Evolutionary conservation across 73 alveolate genomes (phyloP), one percentile per base, ranked within the genome.

Genomic region (Paraurostyla sp.): DNA sequence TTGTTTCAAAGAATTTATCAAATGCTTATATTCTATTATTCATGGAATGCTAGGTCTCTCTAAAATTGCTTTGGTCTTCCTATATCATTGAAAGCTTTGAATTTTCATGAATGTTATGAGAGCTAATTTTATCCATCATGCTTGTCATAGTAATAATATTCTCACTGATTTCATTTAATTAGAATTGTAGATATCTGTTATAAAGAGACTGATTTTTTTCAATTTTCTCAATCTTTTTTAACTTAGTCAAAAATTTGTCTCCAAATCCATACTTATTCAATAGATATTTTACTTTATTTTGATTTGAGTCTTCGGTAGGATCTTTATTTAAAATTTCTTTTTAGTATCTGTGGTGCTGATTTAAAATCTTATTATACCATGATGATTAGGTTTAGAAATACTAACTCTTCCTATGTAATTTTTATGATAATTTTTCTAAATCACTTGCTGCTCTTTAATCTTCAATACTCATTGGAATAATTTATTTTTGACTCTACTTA

Each of bases 201-300:
- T 36, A 65, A 38, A 65, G 4, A 18, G 35, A 38, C 42, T 65
- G 25, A 15, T 38, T 7, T 30, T 65, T 65, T 6, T 33, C 60
- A 0, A 65, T 0, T 7, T 65, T 16, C 41, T 65, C 82, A 1
- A 65, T 3, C 25, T 65, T 65, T 22, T 38, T 65, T 38, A 65
- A 33, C 13, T 33, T 65, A 23, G 54, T 16, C 33, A 65, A 40
- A 30, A 22, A 65, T 65, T 65, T 65, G 41, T 65, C 82, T 40
- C 82, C 82, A 40, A 65, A 65, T 3, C 82, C 82, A 35, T 38
- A 40, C 36, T 65, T 65, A 40, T 65, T 65, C 33, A 65, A 22
- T 6, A 65, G 58, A 6, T 36, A 13, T 40, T 65, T 65, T 6
- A 65, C 58, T 18, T 65, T 65, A 40, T 30, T 65, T 18, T 18